Evolutionary conservation across 116 monocot species (phyloP).

Genomic region (Cymodocea nodosa): DNA sequence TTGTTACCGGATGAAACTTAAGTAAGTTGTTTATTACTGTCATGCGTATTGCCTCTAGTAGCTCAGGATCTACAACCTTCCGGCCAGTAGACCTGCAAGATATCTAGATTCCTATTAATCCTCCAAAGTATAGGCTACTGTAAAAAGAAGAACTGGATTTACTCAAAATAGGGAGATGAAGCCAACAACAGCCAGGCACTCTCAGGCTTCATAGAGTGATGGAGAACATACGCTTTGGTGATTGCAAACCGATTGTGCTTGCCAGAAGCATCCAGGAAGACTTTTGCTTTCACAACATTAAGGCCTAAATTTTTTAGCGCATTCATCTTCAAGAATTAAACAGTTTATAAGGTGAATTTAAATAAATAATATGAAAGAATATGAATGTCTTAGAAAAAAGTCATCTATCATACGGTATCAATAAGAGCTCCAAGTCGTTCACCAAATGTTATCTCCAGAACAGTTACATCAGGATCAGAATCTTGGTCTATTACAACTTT

Average conservation of each 20-base stretch:
- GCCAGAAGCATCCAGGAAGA: slow-evolving; percentile 83
- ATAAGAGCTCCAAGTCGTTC: slow-evolving; percentile 92
- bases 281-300: slow-evolving; percentile 89
- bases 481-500: slow-evolving; percentile 94
- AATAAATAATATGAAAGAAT: background rate
- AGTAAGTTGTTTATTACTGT: slow-evolving; percentile 88
- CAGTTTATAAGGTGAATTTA: background rate
- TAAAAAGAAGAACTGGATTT: background rate
- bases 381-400: background rate
- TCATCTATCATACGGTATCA: slow-evolving; percentile 54
- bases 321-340: slow-evolving; percentile 49
- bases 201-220: background rate
- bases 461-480: slow-evolving; percentile 78
- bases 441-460: slow-evolving; percentile 91
- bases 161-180: background rate
- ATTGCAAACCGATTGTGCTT: slow-evolving; percentile 90
- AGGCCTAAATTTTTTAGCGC: slow-evolving; percentile 72
- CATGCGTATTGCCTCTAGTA: slow-evolving; percentile 92
- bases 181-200: too few relatives aligned
- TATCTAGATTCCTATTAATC: background rate
- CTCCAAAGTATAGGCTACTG: background rate
- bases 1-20: slow-evolving; percentile 76
- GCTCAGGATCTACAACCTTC: slow-evolving; percentile 81
- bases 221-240: slow-evolving; percentile 59
- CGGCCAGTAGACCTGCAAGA: slow-evolving; percentile 73